A percentile compares a stretch with the other conserved stretches of the same genome.
Evolutionary conservation across 768 basidiomycete genomes (phyloP).

Genomic region (Leccinum disarticulatum): DNA sequence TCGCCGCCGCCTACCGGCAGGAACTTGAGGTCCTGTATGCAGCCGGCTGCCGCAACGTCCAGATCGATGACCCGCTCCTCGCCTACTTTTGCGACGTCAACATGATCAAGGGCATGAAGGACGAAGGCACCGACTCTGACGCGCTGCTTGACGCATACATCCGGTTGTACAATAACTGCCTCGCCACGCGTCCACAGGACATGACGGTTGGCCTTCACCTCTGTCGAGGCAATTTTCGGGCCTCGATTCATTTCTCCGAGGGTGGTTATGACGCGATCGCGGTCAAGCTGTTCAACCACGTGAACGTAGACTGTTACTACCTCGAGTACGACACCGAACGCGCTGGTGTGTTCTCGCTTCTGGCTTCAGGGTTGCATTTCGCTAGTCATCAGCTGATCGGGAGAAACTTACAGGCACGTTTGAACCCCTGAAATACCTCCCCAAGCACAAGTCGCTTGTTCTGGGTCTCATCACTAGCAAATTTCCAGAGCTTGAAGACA

Average conservation of each 20-base stretch:
- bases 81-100: conserved; percentile 66
- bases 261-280: conserved; percentile 48
- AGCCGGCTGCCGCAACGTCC: conserved; percentile 43
- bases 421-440: conserved; percentile 32
- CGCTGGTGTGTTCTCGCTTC: conserved; percentile 32
- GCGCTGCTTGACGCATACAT: conserved; percentile 63
- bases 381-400: neutral
- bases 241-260: conserved; percentile 42
- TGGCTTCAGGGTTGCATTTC: neutral
- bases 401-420: conserved; percentile 23
- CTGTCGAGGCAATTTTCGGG: conserved; percentile 39
- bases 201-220: conserved; percentile 44
- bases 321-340: conserved; percentile 50
- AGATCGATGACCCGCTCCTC: conserved; percentile 49
- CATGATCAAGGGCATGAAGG: conserved; percentile 56
- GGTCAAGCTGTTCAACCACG: conserved; percentile 43
- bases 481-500: conserved; percentile 43
- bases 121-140: conserved; percentile 58
- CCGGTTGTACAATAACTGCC: conserved; percentile 38
- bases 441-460: conserved; percentile 39
- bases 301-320: conserved; percentile 46
- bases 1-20: conserved; percentile 45
- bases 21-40: conserved; percentile 47
- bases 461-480: conserved; percentile 47
- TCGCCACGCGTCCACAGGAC: conserved; percentile 39